phyloP scores from a whole-genome alignment of 495 filamentous ascomycete genomes.

The Tuber calosporum region DNA sequence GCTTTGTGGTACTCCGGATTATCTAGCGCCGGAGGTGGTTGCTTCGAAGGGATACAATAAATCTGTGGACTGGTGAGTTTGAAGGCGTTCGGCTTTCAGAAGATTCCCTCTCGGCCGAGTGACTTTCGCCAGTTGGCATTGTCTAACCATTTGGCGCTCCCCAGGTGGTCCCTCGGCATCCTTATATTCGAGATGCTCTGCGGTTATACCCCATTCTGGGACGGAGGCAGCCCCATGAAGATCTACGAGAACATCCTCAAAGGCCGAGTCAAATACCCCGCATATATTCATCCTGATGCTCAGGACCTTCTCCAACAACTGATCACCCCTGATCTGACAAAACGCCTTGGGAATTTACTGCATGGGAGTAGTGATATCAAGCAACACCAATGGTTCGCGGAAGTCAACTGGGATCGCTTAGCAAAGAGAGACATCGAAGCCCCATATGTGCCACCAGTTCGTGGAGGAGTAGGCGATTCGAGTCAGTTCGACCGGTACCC shows the following conservation, averaged over 20 bases:
- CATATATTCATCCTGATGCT: constrained; percentile 89
- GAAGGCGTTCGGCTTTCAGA: constrained; percentile 5
- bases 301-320: constrained; percentile 84
- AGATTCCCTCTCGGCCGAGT: constrained; percentile 10
- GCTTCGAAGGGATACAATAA: constrained; percentile 98
- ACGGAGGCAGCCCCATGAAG: constrained; percentile 92
- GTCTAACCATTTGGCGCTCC: constrained; percentile 15
- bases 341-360: constrained; percentile 87
- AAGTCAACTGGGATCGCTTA: constrained; percentile 95
- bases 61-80: constrained; percentile 88
- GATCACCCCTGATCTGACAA: constrained; percentile 91
- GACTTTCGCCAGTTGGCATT: constrained; percentile 6
- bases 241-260: constrained; percentile 98
- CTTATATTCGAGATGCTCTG: constrained; percentile 99
- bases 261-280: constrained; percentile 88
- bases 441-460: constrained; percentile 93
- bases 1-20: constrained; percentile 96
- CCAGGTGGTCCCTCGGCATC: constrained; percentile 96
- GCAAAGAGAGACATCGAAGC: constrained; percentile 95
- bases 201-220: constrained; percentile 98
- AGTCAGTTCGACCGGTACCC: constrained; percentile 98
- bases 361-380: constrained; percentile 92
- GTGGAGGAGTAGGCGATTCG: constrained; percentile 85
- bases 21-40: constrained; percentile 93
- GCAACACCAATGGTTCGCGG: constrained; percentile 89